Evolutionary conservation across 768 basidiomycete genomes (phyloP), one percentile per base, ranked within the genome.

Genomic region (Russula ochroleuca): DNA sequence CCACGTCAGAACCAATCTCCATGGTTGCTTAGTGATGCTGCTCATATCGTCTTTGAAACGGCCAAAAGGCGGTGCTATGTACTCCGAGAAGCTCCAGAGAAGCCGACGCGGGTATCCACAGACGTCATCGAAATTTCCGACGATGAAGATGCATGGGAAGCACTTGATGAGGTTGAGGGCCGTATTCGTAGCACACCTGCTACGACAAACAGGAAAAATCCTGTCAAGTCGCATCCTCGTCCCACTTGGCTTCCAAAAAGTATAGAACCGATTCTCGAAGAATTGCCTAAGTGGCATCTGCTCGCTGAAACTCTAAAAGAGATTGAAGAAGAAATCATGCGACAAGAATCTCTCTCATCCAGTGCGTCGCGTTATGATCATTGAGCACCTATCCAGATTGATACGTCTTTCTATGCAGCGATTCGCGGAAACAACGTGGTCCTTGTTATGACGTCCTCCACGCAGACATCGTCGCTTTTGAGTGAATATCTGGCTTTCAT

Each of bases 1-100:
- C 71, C 78, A 17, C 83, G 84, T 58, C 83, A 86, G 65, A 81
- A 94, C 66, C 87, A 86, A 62, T 87, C 86, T 3, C 90, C 88
- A 3, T 93, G 93, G 97, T 85, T 98, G 75, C 84, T 94, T 59
- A 94, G 92, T 8, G 93, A 97, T 66, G 88, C 94, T 0, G 95
- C 95, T 11, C 86, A 95, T 69, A 79, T 85, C 33, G 90, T 99
- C 37, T 91, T 98, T 72, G 82, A 83, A 66, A 80, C 81, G 8
- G 92, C 94, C 1, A 88, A 89, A 72, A 81, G 84, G 21, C 77
- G 94, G n/a, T 94, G 92, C 64, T 97, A 92, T 69, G 79, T 80
- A 3, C 77, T 85, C 53, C 59, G 49, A 47, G 59, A 65, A 57
- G 37, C 25, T 10, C 23, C 40, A 51, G 49, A 56, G 33, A 76